Evolutionary conservation across 345 rosid genomes (phyloP), one percentile per base, ranked within the genome.

Genomic region (Linum tenue): DNA sequence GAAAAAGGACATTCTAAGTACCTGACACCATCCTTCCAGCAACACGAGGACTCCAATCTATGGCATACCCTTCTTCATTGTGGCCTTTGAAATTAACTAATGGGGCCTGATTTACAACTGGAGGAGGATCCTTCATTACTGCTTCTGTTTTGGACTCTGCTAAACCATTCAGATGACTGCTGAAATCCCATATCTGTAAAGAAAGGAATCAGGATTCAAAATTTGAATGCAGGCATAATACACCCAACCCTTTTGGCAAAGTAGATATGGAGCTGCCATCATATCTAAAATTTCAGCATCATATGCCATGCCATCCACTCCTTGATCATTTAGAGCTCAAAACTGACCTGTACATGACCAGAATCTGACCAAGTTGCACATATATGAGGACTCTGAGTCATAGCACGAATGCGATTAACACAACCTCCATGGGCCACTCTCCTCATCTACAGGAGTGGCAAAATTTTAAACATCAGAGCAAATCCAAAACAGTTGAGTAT

Each of bases 321-420:
- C 31, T 48, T 15, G 31, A 57, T 57, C 4, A 15, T 9, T 3
- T 15, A 15, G 56, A n/a, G 36, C 6, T 36, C 2, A 59, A 74
- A 64, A 69, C 78, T 68, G 58, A 95, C 97, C 90, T 89, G 97
- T 67, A 95, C 95, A 70, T 83, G 89, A 64, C 95, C 87, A 40
- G 91, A 79, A 73, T 91, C 99, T 36, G 87, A 89, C 96, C 96
- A 91, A 69, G 99, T 84, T 64, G 92, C 97, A 66, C 92, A 88
- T 55, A 95, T 86, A 65, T 91, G 92, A 63, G 99, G 86, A 65
- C 75, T 87, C 73, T 95, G 96, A 38, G 82, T 56, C 99, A 91
- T 91, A 59, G 97, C 83, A 67, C 95, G 90, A 4, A 95, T 84
- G 39, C 97, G 96, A 77, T 95, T 91, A 62, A 95, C 82, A 76